Conservation (phyloP, 1,284 basidiomycete genomes). For the Trichosporon asahii region DNA sequence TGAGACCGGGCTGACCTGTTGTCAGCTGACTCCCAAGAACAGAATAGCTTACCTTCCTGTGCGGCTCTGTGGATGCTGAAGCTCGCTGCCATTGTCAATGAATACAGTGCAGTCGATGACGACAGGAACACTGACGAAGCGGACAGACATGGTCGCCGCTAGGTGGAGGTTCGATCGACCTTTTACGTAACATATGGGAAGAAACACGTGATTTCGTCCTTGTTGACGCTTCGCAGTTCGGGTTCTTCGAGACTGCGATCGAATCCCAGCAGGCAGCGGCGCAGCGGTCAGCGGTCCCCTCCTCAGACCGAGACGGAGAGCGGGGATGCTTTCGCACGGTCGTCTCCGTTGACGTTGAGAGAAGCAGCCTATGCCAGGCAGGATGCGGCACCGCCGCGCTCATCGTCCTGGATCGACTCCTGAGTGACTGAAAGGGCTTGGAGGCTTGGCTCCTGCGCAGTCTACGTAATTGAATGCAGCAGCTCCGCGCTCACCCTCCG, state of each 20-base stretch:
- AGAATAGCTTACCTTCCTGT: slow-evolving; percentile 43
- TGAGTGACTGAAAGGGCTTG: neutral
- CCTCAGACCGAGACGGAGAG: neutral
- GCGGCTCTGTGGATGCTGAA: slow-evolving; percentile 52
- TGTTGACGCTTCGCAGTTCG: neutral
- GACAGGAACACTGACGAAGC: slow-evolving; percentile 1
- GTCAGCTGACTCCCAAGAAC: slow-evolving; percentile 8
- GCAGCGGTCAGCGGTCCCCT: too few species aligned
- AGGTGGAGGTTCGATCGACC: neutral
- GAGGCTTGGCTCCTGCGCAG: neutral
- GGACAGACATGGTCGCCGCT: neutral
- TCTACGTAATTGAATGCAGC: neutral
- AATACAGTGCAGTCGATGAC: neutral
- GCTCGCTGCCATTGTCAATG: slow-evolving; percentile 17
- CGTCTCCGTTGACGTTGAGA: too few species aligned
- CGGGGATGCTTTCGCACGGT: neutral
- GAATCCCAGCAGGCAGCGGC: neutral
- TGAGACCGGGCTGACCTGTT: slow-evolving; percentile 69
- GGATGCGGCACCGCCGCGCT: neutral
- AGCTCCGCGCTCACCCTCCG: neutral
- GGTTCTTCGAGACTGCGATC: neutral
- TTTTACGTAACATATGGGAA: neutral
- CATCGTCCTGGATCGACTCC: neutral
- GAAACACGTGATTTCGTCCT: neutral
- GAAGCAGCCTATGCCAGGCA: neutral